Evolutionary conservation across 2,329 filamentous ascomycete species (phyloP), one percentile per base, ranked within the genome.

Genomic region (Acephala macrosclerotiorum): DNA sequence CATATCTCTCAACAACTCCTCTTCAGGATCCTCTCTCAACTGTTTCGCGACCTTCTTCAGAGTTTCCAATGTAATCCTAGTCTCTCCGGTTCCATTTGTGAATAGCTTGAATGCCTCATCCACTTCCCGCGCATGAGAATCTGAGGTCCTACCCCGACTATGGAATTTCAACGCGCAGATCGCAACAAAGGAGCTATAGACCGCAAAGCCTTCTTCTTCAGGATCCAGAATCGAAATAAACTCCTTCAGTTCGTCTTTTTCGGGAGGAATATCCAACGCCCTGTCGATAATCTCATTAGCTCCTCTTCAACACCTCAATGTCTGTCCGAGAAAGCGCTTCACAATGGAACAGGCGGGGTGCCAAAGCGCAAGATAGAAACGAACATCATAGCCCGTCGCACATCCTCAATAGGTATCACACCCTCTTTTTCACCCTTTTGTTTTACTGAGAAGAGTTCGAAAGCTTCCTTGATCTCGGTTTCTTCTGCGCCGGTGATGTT

Each of bases 1-100:
- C 96, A 99, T 99, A 81, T 97, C 94, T 80, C 87, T 88, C 75
- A 99, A 81, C 75, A 97, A 80, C 58, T 93, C 90, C 74, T 98
- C 96, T 66, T 88, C 87, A 26, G 97, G 89, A 68, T 90, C 93
- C 79, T 97, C 93, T 79, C 93, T 92, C 73, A 99, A 80, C 73
- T 93, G 87, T 71, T 87, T 88, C 49, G 94, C 94, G 61, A 97
- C 90, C 74, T 91, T 85, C 75, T 88, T 87, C 76, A 99, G 80
- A 79, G 97, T 91, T 18, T 85, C 85, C 33, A 98, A 75, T 1
- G 91, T 96, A 71, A 99, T 97, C n/a, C 87, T 87, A 1, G 85
- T 83, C 22, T 82, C 77, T 35, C 70, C 68, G 0, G 75, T 76
- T 72, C 77, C 86, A 33, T 82, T 85, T 0, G 90, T 91, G 76